Evolutionary conservation across 148 eudicot species (phyloP).

Genomic region (Euryodendron excelsum): DNA sequence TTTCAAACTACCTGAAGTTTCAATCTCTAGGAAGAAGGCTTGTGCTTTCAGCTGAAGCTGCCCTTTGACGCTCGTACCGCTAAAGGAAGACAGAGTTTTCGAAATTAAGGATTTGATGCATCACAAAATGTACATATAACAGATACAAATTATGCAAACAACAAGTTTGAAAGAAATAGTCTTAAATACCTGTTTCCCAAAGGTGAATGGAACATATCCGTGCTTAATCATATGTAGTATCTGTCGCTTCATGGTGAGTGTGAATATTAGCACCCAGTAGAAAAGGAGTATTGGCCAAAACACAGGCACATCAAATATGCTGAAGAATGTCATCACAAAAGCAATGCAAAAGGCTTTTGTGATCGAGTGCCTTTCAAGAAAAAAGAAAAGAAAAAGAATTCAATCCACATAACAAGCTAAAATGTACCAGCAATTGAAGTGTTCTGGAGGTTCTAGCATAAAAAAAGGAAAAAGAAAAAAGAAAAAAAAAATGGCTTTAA

Average conservation of each 20-base stretch:
- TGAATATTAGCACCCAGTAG: slow-evolving; percentile 58
- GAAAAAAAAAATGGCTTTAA: too few species aligned
- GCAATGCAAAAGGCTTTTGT: slow-evolving; percentile 62
- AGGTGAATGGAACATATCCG: slow-evolving; percentile 59
- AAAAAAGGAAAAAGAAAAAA: too few species aligned
- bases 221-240: slow-evolving; percentile 62
- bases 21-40: slow-evolving; percentile 35
- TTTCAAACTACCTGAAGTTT: slow-evolving; percentile 26
- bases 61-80: slow-evolving; percentile 39
- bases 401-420: background rate
- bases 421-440: too few species aligned
- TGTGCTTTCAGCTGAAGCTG: slow-evolving; percentile 37
- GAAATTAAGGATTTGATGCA: slow-evolving; percentile 9
- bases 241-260: slow-evolving; percentile 63
- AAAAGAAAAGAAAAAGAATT: background rate
- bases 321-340: slow-evolving; percentile 50
- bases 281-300: slow-evolving; percentile 66
- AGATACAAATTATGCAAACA: background rate
- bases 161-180: background rate
- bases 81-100: slow-evolving; percentile 14
- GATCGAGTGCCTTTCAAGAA: slow-evolving; percentile 47
- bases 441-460: too few species aligned
- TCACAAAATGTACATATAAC: background rate
- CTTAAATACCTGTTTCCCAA: slow-evolving; percentile 54
- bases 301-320: slow-evolving; percentile 61